A percentile compares a stretch with the other conserved stretches of the same genome.
Evolutionary conservation across 148 eudicot species (phyloP).

Genomic region (Vaccinium vitisidaea): DNA sequence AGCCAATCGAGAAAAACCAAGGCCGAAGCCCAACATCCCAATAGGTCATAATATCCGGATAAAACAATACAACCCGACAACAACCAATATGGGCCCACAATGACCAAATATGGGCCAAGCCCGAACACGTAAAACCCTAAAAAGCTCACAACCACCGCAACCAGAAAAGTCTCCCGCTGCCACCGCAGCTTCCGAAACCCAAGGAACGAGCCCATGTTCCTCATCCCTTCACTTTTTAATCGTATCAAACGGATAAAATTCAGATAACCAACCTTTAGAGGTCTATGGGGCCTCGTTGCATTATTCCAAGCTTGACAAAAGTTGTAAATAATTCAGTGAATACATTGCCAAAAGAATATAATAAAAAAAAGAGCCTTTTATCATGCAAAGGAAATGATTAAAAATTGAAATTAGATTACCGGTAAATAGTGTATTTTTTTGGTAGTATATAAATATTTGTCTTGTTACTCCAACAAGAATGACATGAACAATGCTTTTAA

Average conservation of each 20-base stretch:
- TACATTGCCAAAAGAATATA: not conserved
- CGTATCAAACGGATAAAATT: not conserved
- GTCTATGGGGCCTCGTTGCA: slow-evolving; percentile 2
- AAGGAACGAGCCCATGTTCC: too few relatives aligned
- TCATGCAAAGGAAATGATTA: not conserved
- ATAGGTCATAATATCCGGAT: too few relatives aligned
- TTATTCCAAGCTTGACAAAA: slow-evolving; percentile 1
- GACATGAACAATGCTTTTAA: not conserved
- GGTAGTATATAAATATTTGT: not conserved
- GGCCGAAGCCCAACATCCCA: too few relatives aligned
- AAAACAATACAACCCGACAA: too few relatives aligned
- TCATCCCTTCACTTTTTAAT: not conserved
- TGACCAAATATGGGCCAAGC: too few relatives aligned
- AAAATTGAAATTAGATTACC: not conserved
- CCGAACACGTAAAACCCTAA: too few relatives aligned
- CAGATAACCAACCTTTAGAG: not conserved
- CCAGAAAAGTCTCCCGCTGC: too few relatives aligned
- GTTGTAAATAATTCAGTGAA: slow-evolving; percentile 4
- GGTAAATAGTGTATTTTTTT: not conserved
- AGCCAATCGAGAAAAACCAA: too few relatives aligned
- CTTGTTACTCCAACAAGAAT: not conserved
- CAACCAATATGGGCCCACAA: too few relatives aligned
- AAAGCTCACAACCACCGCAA: too few relatives aligned
- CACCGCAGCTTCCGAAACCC: too few relatives aligned
- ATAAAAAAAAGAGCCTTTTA: not conserved